These are phyloP conservation scores for Phytophthora ohioensis DNA, from an alignment of 352 stramenopile genomes.

Conservation along the genomic window DNA sequence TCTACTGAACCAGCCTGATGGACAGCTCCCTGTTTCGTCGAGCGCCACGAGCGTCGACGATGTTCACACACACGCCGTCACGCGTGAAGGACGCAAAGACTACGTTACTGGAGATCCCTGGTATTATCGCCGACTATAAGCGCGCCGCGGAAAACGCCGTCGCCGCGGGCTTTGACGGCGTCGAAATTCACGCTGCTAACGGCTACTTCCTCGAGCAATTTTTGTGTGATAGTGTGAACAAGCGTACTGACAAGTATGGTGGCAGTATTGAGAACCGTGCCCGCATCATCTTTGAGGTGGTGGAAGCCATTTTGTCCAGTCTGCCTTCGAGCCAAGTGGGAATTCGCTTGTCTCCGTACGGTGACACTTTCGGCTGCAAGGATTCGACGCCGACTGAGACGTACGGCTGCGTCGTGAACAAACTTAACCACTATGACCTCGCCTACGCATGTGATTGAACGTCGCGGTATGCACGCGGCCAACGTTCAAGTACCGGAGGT, in stretches of 20 bases:
- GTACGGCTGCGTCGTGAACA: conserved; percentile 44
- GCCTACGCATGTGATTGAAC: conserved; percentile 59
- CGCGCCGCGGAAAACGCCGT: conserved; percentile 63
- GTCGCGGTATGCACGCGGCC: conserved; percentile 36
- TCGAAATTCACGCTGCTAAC: conserved; percentile 91
- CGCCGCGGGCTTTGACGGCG: conserved; percentile 89
- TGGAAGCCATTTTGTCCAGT: conserved; percentile 48
- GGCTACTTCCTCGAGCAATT: conserved; percentile 93
- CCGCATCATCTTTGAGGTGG: conserved; percentile 67
- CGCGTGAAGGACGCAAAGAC: conserved; percentile 35
- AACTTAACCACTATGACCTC: conserved; percentile 43
- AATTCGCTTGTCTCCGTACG: conserved; percentile 37
- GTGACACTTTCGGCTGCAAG: conserved; percentile 44
- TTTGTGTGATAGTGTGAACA: conserved; percentile 75
- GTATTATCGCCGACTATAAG: conserved; percentile 72
- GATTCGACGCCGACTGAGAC: conserved; percentile 44
- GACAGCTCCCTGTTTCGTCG: conserved; percentile 23
- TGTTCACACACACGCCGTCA: conserved; percentile 14
- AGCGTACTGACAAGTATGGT: conserved; percentile 80
- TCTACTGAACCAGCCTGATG: conserved; percentile 27
- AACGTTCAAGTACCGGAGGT: conserved; percentile 33
- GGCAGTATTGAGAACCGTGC: conserved; percentile 80
- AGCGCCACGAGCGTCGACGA: conserved; percentile 13
- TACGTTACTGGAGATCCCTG: conserved; percentile 68
- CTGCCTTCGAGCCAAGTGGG: conserved; percentile 34